Conservation (phyloP, 2,329 filamentous ascomycete species). For the Colletotrichum incanum region DNA sequence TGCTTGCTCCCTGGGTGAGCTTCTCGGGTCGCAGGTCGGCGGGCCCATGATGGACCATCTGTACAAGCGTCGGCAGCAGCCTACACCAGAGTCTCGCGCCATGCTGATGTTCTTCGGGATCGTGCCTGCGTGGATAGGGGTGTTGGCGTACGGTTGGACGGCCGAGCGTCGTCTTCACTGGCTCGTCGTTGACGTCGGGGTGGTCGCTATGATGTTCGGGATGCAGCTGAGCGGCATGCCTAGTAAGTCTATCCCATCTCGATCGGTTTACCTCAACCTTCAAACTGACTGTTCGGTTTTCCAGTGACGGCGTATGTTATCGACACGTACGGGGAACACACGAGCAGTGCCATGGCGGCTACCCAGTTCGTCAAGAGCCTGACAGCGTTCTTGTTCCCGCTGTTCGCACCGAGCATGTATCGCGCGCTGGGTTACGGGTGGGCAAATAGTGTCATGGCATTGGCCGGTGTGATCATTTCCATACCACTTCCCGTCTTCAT, state of each 20-base stretch:
- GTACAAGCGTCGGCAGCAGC: conserved; percentile 42
- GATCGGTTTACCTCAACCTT: too few relatives aligned
- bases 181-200: conserved; percentile 56
- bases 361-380: conserved; percentile 61
- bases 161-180: conserved; percentile 56
- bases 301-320: conserved; percentile 57
- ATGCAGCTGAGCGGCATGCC: conserved; percentile 53
- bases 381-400: conserved; percentile 63
- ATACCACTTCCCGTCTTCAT: conserved; percentile 56
- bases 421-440: conserved; percentile 55
- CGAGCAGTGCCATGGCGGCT: conserved; percentile 63
- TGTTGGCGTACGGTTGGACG: conserved; percentile 62
- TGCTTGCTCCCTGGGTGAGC: conserved; percentile 74
- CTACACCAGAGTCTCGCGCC: conserved; percentile 71
- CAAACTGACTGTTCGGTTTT: not conserved
- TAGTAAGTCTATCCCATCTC: not conserved
- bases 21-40: conserved; percentile 66
- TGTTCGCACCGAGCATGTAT: conserved; percentile 64
- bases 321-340: conserved; percentile 62
- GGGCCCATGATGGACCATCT: conserved; percentile 58
- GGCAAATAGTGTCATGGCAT: conserved; percentile 57
- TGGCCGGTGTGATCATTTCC: conserved; percentile 54
- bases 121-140: conserved; percentile 56
- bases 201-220: conserved; percentile 52
- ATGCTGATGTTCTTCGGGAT: conserved; percentile 59